Percentiles rank a stretch among this genome's conserved stretches.
phyloP scores from a whole-genome alignment of 805 yeast species.

The Hanseniaspora taiwanica region DNA sequence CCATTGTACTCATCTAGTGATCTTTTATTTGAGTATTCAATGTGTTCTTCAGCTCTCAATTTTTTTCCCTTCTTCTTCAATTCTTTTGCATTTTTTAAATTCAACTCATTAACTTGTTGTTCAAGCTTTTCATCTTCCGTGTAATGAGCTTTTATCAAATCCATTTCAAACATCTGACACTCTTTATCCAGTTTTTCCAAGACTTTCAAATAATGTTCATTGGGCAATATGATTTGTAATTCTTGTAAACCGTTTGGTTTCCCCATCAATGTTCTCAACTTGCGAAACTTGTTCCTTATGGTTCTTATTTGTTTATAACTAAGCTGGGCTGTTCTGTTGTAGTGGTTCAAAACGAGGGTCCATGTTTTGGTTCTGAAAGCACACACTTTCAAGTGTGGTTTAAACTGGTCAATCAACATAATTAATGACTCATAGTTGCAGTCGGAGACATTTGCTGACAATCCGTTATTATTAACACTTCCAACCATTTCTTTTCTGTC shows the following conservation, averaged over 20 bases:
- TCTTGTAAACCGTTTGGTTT: background rate
- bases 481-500: slow-evolving; percentile 3
- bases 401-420: slow-evolving; percentile 8
- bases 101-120: background rate
- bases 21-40: too few species aligned
- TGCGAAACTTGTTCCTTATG: slow-evolving; percentile 17
- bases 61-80: background rate
- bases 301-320: slow-evolving; percentile 20
- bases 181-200: background rate
- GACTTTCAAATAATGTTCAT: background rate
- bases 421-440: slow-evolving; percentile 8
- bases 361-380: slow-evolving; percentile 17
- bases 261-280: slow-evolving; percentile 4
- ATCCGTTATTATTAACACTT: slow-evolving; percentile 12
- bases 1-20: background rate
- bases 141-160: background rate
- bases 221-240: background rate
- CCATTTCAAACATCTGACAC: background rate
- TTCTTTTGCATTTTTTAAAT: background rate
- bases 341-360: slow-evolving; percentile 15
- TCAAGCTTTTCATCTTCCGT: background rate
- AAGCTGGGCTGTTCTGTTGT: slow-evolving; percentile 13
- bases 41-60: too few species aligned
- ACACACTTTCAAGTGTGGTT: slow-evolving; percentile 19
- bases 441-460: too few species aligned